Evolutionary conservation across 2,329 filamentous ascomycete species (phyloP).

Genomic region (Aspergillus arachidicola): DNA sequence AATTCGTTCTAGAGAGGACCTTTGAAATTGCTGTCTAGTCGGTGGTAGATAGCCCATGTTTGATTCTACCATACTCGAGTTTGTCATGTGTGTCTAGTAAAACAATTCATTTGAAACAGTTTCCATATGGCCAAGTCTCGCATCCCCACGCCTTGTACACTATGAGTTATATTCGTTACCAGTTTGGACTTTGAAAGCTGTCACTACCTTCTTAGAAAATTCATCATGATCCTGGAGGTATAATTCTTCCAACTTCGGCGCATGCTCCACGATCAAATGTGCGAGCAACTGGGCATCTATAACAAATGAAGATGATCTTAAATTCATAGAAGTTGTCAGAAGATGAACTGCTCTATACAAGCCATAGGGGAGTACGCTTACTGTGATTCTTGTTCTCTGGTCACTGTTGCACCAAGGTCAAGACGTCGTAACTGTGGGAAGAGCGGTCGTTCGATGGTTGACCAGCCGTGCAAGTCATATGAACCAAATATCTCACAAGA

Average conservation of each 20-base stretch:
- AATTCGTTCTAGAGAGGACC: not conserved
- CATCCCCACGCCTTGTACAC: not conserved
- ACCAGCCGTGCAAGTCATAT: not conserved
- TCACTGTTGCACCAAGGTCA: not conserved
- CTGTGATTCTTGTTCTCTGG: not conserved
- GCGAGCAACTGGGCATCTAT: not conserved
- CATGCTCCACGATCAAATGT: not conserved
- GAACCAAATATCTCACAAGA: not conserved
- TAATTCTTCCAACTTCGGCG: not conserved
- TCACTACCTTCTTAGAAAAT: not conserved
- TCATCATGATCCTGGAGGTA: not conserved
- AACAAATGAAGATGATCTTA: not conserved
- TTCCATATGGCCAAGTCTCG: not conserved
- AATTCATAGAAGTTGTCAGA: not conserved
- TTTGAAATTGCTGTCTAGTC: not conserved
- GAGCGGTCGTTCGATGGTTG: not conserved
- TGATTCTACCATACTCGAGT: not conserved
- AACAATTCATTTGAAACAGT: not conserved
- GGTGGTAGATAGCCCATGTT: not conserved
- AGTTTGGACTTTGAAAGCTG: not conserved
- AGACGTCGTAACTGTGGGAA: not conserved
- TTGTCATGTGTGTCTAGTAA: not conserved
- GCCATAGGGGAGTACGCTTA: not conserved
- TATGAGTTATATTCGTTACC: not conserved
- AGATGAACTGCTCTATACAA: not conserved